Percentiles rank a stretch among this genome's conserved stretches.
phyloP scores from a whole-genome alignment of 768 basidiomycete species.

The Kondoa malvinella region DNA sequence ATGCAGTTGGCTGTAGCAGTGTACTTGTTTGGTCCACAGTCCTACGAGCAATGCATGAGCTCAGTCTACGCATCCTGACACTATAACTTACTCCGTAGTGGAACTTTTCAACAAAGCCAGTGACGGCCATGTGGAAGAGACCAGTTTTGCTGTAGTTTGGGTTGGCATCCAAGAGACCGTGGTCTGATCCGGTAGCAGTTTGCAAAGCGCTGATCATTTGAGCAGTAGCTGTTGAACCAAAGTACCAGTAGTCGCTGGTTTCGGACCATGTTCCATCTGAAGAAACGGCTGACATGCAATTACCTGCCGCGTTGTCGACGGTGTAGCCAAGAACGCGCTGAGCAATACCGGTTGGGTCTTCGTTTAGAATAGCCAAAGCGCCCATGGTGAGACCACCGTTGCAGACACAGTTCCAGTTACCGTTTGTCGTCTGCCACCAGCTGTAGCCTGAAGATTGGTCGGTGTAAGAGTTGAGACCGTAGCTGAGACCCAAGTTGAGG shows the following conservation, averaged over 20 bases:
- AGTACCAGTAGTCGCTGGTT: constrained; percentile 72
- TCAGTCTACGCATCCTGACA: constrained; percentile 18
- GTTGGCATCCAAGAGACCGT: constrained; percentile 54
- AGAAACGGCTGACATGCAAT: constrained; percentile 43
- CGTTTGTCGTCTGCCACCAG: constrained; percentile 36
- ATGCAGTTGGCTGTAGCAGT: constrained; percentile 80
- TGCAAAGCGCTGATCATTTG: constrained; percentile 70
- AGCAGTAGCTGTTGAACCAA: constrained; percentile 37
- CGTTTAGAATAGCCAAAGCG: constrained; percentile 62
- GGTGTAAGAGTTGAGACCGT: constrained; percentile 19
- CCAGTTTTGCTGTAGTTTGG: constrained; percentile 55
- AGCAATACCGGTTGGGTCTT: constrained; percentile 61
- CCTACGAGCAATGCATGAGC: constrained; percentile 37
- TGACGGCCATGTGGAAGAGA: constrained; percentile 73
- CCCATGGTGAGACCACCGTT: constrained; percentile 78
- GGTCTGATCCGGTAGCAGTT: constrained; percentile 70
- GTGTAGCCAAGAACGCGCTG: constrained; percentile 49
- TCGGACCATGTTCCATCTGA: constrained; percentile 82
- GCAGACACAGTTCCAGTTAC: constrained; percentile 95
- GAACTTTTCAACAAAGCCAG: constrained; percentile 71
- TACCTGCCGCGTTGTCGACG: constrained; percentile 53
- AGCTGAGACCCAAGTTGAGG: constrained; percentile 53
- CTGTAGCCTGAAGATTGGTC: constrained; percentile 11
- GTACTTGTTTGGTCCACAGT: constrained; percentile 86
- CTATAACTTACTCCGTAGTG: constrained; percentile 36